These are phyloP conservation scores for Medicago truncatula DNA, from an alignment of 306 rosid species.

Conservation along the genomic window DNA sequence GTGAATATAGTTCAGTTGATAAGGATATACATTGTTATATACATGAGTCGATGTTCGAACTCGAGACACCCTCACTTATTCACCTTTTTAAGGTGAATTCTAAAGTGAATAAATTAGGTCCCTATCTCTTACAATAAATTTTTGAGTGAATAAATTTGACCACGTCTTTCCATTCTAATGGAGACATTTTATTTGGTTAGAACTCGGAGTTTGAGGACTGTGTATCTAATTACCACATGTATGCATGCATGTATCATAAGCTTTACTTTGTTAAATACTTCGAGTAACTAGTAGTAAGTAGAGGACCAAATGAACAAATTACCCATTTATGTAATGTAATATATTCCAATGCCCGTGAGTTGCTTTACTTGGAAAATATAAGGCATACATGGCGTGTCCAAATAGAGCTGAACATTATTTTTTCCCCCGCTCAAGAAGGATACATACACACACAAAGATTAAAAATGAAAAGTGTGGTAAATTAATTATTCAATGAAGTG, in stretches of 20 bases:
- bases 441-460: background rate
- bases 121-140: too few relatives aligned
- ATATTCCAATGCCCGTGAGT: slow-evolving; percentile 33
- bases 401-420: background rate
- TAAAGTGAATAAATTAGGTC: too few relatives aligned
- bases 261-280: background rate
- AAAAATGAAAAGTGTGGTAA: background rate
- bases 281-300: background rate
- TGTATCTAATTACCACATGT: too few relatives aligned
- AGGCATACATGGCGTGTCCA: slow-evolving; percentile 44
- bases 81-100: too few relatives aligned
- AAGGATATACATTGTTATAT: too few relatives aligned
- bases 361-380: slow-evolving; percentile 43
- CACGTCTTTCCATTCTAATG: too few relatives aligned
- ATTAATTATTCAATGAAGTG: slow-evolving; percentile 23
- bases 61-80: too few relatives aligned
- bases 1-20: too few relatives aligned
- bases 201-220: too few relatives aligned
- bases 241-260: background rate
- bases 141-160: too few relatives aligned
- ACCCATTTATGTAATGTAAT: background rate
- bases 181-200: too few relatives aligned
- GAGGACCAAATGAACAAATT: background rate
- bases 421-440: slow-evolving; percentile 10
- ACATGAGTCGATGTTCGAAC: too few relatives aligned